Conservation (phyloP, 371 early-diverging fungal species). For the Saksenaea vasiformis region DNA sequence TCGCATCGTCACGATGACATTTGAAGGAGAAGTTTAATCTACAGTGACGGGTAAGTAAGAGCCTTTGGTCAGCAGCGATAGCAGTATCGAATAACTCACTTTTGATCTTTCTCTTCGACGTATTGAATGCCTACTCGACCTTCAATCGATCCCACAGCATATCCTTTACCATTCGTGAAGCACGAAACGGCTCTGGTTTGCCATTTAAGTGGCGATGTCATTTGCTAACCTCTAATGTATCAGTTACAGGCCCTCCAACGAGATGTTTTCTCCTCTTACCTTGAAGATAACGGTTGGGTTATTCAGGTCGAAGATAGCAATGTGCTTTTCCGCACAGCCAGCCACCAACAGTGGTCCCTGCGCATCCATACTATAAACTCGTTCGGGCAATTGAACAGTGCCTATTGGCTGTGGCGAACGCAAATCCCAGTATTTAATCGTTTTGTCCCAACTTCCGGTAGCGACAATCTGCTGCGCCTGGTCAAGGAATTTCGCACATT, state of each 20-base stretch:
- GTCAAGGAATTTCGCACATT: constrained; percentile 73
- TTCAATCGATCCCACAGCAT: constrained; percentile 88
- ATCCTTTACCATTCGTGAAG: constrained; percentile 81
- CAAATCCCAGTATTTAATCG: constrained; percentile 94
- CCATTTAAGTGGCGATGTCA: constrained; percentile 66
- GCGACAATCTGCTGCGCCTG: constrained; percentile 67
- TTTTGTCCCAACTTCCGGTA: constrained; percentile 97
- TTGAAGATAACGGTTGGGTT: constrained; percentile 80
- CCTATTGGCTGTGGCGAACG: constrained; percentile 74
- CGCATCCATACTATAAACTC: constrained; percentile 89
- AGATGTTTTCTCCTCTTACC: constrained; percentile 21
- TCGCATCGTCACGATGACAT: constrained; percentile 86
- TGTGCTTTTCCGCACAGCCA: constrained; percentile 62
- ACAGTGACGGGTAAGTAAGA: not conserved
- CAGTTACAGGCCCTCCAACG: not conserved
- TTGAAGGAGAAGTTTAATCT: constrained; percentile 88
- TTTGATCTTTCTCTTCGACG: constrained; percentile 74
- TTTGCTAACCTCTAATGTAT: constrained; percentile 18
- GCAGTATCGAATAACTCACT: constrained; percentile 7
- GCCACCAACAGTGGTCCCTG: constrained; percentile 28
- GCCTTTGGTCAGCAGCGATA: not conserved
- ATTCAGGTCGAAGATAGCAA: constrained; percentile 77
- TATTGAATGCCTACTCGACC: constrained; percentile 92
- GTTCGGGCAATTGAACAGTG: constrained; percentile 79
- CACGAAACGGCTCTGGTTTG: constrained; percentile 83